Conservation (phyloP, 108 stramenopile genomes). For the Skeletonema marinoi region DNA sequence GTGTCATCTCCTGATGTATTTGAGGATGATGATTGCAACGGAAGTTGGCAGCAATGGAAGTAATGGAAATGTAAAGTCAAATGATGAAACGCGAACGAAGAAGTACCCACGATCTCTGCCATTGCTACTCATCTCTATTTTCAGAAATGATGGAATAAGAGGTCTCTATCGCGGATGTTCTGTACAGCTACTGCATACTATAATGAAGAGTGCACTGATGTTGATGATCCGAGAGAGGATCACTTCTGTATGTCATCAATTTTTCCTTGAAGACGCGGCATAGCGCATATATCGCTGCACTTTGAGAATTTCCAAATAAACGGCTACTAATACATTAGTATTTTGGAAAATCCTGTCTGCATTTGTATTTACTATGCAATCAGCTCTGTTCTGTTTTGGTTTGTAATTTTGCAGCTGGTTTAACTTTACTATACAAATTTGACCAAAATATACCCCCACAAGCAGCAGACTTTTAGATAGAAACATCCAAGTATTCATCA, state of each 20-base stretch:
- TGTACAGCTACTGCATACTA: constrained; percentile 78
- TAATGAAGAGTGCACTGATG: constrained; percentile 82
- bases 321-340: no score
- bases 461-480: constrained; percentile 5
- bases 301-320: background rate
- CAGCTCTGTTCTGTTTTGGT: background rate
- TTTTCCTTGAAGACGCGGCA: constrained; percentile 16
- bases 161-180: constrained; percentile 81
- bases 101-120: constrained; percentile 27
- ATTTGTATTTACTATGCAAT: no score
- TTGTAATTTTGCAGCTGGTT: background rate
- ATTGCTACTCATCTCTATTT: constrained; percentile 48
- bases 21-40: background rate
- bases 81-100: background rate
- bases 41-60: constrained; percentile 14
- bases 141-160: constrained; percentile 50
- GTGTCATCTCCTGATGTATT: constrained; percentile 33
- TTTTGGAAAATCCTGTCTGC: background rate
- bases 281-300: background rate
- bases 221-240: constrained; percentile 86
- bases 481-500: constrained; percentile 46
- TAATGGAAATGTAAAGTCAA: background rate
- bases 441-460: background rate
- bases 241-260: constrained; percentile 30
- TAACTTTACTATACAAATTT: background rate